Evolutionary conservation across 495 filamentous ascomycete genomes (phyloP), one percentile per base, ranked within the genome.

Genomic region (Tetracladium marchalianum): DNA sequence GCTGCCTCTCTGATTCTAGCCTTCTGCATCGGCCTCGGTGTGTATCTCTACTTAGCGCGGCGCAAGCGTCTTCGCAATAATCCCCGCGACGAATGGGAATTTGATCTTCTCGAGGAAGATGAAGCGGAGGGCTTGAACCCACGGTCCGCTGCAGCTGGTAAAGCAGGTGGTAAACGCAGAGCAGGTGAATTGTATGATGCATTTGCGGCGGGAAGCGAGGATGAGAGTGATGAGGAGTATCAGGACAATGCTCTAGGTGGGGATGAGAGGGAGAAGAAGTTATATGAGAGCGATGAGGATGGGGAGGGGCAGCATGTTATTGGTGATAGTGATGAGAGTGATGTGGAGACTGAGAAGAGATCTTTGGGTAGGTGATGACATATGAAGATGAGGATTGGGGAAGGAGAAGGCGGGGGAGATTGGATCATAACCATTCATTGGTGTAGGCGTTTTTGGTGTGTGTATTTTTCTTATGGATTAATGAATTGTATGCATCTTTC

Each of bases 111-210:
- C 24, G 80, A 89, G 51, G 80, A 90, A 52, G 81, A 87, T 8
- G 92, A 95, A 53, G 78, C 77, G 11, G 71, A 78, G 33, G 85
- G 66, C 37, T 47, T 68, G 8, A 54, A 59, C 37, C 43, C 58
- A 16, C 62, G 62, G 37, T 37, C 54, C 5, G 47, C 35, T 1
- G 50, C 43, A 11, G 59, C 44, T 12, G 58, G 58, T 11, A 58
- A 64, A 43, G 60, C 64, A 40, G 55, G 57, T 34, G 44, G 59
- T 18, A 68, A 69, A 58, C 77, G 78, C 43, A 75, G 84, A 43
- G 87, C 82, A 16, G 85, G 85, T 19, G 83, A 93, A 64, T 65
- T 98, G 33, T 98, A 98, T 65, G 86, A 96, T 72, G 87, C 92
- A 31, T 95, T 95, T 75, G 85, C 88, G 7, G 73, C 80, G 11